Conservation (phyloP, 352 stramenopile genomes). For the Plasmopara muralis region DNA sequence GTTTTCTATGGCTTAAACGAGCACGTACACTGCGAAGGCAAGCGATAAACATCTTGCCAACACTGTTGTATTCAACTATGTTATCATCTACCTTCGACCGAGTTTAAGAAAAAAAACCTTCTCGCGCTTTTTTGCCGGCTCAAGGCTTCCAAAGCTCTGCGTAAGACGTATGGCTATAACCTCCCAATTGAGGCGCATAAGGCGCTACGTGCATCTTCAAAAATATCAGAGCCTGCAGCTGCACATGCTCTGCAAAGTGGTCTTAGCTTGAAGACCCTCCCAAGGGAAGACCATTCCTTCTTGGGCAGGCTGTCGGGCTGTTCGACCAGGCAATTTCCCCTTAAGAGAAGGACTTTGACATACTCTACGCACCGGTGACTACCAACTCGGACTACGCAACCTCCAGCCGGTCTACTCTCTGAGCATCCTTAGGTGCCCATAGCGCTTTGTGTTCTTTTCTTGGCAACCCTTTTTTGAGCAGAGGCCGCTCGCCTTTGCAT, state of each 20-base stretch:
- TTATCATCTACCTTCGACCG: neutral
- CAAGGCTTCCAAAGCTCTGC: too few relatives aligned
- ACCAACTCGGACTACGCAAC: neutral
- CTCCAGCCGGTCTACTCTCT: neutral
- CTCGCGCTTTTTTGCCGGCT: neutral
- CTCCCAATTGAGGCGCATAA: neutral
- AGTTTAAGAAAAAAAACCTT: neutral
- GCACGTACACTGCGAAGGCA: too few relatives aligned
- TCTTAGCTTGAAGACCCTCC: neutral
- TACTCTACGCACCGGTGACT: neutral
- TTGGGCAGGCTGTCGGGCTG: neutral
- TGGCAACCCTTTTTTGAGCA: neutral
- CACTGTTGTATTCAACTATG: neutral
- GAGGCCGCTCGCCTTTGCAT: neutral
- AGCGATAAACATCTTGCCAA: neutral
- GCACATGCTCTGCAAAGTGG: neutral
- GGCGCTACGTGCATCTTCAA: neutral
- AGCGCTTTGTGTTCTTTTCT: neutral
- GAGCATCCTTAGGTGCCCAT: neutral
- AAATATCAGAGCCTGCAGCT: neutral
- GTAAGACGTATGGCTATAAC: neutral
- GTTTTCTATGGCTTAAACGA: too few relatives aligned
- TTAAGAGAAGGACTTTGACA: neutral
- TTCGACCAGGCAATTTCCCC: neutral
- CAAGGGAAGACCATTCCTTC: neutral